Evolutionary conservation across 2,329 filamentous ascomycete genomes (phyloP), one percentile per base, ranked within the genome.

Genomic region (Decorospora gaudefroyi): DNA sequence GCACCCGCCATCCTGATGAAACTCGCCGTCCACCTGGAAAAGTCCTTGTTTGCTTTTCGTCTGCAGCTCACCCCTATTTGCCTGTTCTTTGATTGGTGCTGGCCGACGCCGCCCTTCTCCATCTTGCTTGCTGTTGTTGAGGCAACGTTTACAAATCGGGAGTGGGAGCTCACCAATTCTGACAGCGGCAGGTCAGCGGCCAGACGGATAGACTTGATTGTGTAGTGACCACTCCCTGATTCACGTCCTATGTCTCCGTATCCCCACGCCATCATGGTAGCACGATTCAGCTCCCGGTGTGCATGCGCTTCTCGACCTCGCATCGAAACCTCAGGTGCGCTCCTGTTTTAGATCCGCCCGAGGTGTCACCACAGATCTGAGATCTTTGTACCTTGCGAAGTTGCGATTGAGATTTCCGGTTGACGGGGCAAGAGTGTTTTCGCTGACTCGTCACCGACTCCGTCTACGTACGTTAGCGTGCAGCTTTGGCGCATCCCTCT

Each of bases 121-220:
- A 22, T 44, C 26, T 32, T 33, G 43, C 35, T 15, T 34, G 26
- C 26, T 25, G 42, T 41, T 48, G 43, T 41, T 48, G 43, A 50
- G 38, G 33, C 40, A 43, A 52, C 43, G 42, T 55, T 37, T 32
- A 30, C 42, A 18, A 40, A 45, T 42, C 28, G 42, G 39, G 34
- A 23, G 54, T 43, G 34, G 26, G 21, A 37, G 28, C 31, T 48
- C 46, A 41, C 48, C 34, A 36, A 40, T 54, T 51, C 46, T 60
- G 60, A 64, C 63, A 64, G 57, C 63, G 61, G 63, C 51, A 55
- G 40, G 46, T 42, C 47, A 53, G 47, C 55, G 51, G 46, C 43
- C 51, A 57, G 43, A 51, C 49, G 35, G 45, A 36, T 33, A 29
- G 26, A 36, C 31, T 36, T 31, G 54, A 57, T 51, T 47, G 34